phyloP scores from a whole-genome alignment of 2,329 filamentous ascomycete species.

The Leptosphaerulina australis region DNA sequence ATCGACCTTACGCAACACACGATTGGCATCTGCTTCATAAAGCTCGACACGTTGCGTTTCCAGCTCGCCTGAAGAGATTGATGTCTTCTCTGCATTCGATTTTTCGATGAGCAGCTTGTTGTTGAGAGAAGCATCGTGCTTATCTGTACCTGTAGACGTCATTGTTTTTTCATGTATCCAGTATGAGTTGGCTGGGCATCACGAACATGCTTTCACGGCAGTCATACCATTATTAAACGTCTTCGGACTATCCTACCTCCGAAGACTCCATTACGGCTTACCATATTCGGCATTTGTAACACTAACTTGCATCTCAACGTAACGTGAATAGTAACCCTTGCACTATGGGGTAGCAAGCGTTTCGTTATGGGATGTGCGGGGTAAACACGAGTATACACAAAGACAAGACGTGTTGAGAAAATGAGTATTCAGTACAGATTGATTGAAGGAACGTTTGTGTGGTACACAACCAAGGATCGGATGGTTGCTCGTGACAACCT shows the following conservation, averaged over 20 bases:
- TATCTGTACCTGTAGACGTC: slow-evolving; percentile 19
- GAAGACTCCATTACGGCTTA: slow-evolving; percentile 17
- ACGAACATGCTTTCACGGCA: slow-evolving; percentile 1
- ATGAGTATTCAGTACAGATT: too few species aligned
- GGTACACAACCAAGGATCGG: too few species aligned
- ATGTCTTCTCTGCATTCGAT: slow-evolving; percentile 32
- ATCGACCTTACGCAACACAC: slow-evolving; percentile 46
- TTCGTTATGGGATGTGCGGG: slow-evolving; percentile 20
- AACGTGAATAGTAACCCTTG: too few species aligned
- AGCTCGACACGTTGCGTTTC: slow-evolving; percentile 34
- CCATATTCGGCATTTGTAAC: slow-evolving; percentile 15
- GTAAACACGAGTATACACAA: slow-evolving; percentile 28
- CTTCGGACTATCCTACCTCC: slow-evolving; percentile 22
- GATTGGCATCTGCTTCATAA: slow-evolving; percentile 35
- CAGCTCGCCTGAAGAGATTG: slow-evolving; percentile 32
- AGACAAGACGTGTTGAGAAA: slow-evolving; percentile 17
- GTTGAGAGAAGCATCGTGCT: slow-evolving; percentile 13
- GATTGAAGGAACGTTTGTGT: too few species aligned
- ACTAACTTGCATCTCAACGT: slow-evolving; percentile 12
- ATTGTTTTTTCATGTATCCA: slow-evolving; percentile 13
- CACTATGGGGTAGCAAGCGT: slow-evolving; percentile 24
- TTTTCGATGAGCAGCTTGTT: slow-evolving; percentile 32
- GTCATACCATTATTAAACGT: slow-evolving; percentile 15
- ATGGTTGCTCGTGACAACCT: too few species aligned
- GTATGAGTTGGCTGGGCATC: not conserved